A percentile compares a stretch with the other conserved stretches of the same genome.
Evolutionary conservation across 1,284 basidiomycete species (phyloP).

Genomic region (Filobasidium uniguttulatum): DNA sequence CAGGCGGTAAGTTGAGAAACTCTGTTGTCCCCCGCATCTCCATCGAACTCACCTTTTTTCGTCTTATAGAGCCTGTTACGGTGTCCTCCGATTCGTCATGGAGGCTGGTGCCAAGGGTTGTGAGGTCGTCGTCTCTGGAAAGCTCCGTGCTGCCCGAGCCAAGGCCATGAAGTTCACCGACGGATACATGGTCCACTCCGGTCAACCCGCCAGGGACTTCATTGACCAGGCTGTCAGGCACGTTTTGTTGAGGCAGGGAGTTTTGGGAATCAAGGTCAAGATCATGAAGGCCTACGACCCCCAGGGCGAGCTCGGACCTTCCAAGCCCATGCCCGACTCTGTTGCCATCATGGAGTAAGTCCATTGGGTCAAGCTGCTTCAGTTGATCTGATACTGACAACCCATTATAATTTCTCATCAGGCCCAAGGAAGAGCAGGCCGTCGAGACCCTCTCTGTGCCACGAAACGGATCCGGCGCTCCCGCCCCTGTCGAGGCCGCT

Average conservation of each 20-base stretch:
- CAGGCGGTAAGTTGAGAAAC: conserved; percentile 55
- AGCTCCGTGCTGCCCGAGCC: conserved; percentile 98
- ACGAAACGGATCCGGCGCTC: conserved; percentile 18
- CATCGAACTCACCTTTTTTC: neutral
- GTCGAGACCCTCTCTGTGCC: conserved; percentile 39
- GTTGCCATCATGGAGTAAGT: conserved; percentile 68
- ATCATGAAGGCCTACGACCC: conserved; percentile 98
- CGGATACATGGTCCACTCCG: conserved; percentile 99
- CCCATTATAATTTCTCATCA: conserved; percentile 17
- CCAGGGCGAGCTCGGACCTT: conserved; percentile 72
- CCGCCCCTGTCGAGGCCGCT: conserved; percentile 17
- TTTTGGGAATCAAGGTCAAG: conserved; percentile 99
- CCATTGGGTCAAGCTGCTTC: neutral
- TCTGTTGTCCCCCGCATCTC: neutral
- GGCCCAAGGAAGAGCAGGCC: conserved; percentile 45
- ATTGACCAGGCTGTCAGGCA: conserved; percentile 97
- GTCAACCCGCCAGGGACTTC: conserved; percentile 93
- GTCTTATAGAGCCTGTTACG: conserved; percentile 77
- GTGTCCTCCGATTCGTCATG: conserved; percentile 99
- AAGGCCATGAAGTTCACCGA: conserved; percentile 99
- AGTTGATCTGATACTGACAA: neutral
- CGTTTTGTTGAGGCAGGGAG: conserved; percentile 97
- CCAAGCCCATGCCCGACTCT: conserved; percentile 89
- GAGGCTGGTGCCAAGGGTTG: conserved; percentile 99
- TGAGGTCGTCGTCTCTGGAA: conserved; percentile 98